A percentile compares a stretch with the other conserved stretches of the same genome.
phyloP scores from a whole-genome alignment of 2,329 filamentous ascomycete species.

The Colletotrichum sojae region DNA sequence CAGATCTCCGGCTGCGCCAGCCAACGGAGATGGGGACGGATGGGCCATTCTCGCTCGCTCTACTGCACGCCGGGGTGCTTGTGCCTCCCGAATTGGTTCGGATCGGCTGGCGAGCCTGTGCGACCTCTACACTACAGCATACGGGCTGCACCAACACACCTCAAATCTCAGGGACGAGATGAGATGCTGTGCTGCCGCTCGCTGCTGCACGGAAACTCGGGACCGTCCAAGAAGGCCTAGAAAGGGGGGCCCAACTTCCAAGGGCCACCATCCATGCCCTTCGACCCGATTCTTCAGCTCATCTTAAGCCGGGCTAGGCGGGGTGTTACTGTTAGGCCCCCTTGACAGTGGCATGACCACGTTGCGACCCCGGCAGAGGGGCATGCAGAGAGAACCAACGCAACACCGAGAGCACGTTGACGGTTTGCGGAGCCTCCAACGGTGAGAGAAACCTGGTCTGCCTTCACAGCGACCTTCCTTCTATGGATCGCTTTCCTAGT shows the following conservation, averaged over 20 bases:
- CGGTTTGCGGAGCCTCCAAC: not conserved
- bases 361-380: not conserved
- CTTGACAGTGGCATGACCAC: conserved; percentile 4
- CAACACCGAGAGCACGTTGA: not conserved
- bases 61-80: too few relatives aligned
- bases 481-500: not conserved
- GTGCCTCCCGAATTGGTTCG: too few relatives aligned
- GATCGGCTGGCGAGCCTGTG: too few relatives aligned
- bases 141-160: not conserved
- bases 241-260: not conserved
- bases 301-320: not conserved
- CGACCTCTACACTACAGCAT: too few relatives aligned
- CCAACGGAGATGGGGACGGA: too few relatives aligned
- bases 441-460: too few relatives aligned
- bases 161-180: not conserved
- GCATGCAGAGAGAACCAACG: not conserved
- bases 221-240: not conserved
- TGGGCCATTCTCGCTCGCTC: too few relatives aligned
- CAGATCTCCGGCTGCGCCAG: not conserved
- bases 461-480: not conserved
- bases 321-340: not conserved
- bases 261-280: not conserved
- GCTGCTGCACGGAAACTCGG: not conserved
- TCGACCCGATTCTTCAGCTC: not conserved
- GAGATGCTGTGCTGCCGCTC: too few relatives aligned